Percentiles rank a stretch among this genome's conserved stretches.
Conservation (phyloP, 257 asterid genomes). For the Solanum chiquidenum region DNA sequence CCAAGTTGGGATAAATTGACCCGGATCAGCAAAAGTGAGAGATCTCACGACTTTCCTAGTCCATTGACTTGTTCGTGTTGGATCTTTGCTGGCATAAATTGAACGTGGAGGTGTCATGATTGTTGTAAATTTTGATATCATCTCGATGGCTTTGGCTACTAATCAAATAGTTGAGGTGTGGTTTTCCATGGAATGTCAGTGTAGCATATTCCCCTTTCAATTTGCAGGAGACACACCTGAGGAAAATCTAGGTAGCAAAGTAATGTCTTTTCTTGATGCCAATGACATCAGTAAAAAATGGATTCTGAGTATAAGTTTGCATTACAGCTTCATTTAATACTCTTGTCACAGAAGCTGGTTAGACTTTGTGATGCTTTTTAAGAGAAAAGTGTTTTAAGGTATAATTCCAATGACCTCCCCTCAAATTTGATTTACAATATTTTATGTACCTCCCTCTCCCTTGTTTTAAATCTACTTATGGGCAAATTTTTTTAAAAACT, state of each 20-base stretch:
- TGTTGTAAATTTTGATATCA: not conserved
- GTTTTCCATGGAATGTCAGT: not conserved
- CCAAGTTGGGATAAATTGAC: slow-evolving; percentile 24
- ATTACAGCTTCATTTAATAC: not conserved
- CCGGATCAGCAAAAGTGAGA: not conserved
- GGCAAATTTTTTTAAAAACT: not conserved
- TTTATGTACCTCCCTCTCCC: not conserved
- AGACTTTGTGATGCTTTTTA: not conserved
- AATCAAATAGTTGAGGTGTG: not conserved
- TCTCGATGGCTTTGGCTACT: not conserved
- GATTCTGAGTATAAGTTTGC: not conserved
- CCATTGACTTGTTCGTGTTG: not conserved
- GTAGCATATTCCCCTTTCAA: not conserved
- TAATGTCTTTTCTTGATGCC: not conserved
- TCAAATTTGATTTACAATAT: not conserved
- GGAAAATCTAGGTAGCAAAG: not conserved
- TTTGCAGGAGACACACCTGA: not conserved
- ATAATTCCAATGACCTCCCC: not conserved
- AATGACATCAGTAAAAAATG: not conserved
- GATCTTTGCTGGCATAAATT: not conserved
- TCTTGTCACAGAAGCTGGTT: not conserved
- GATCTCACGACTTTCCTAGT: not conserved
- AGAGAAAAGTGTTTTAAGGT: not conserved
- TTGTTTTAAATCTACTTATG: not conserved
- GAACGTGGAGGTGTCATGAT: not conserved